A percentile compares a stretch with the other conserved stretches of the same genome.
Evolutionary conservation across 148 eudicot genomes (phyloP).

Genomic region (Chenopodium formosanum): DNA sequence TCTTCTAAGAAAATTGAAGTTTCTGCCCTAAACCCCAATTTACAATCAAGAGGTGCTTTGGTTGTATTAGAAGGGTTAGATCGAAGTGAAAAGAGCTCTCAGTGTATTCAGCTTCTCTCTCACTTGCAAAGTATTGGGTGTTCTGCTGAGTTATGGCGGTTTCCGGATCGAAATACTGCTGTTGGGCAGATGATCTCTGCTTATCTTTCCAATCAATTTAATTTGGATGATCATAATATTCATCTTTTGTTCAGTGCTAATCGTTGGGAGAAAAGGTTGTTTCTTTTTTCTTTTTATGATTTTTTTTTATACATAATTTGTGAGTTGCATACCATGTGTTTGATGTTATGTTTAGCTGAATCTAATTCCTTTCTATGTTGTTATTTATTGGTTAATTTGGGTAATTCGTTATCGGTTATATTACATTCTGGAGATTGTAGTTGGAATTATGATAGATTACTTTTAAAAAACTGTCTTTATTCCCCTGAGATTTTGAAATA

Average conservation of each 20-base stretch:
- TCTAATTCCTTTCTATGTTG: not conserved
- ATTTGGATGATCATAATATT: conserved; percentile 78
- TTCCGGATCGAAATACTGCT: conserved; percentile 77
- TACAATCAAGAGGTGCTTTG: no score
- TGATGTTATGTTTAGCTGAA: conserved; percentile 25
- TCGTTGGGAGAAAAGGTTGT: conserved; percentile 97
- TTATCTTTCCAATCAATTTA: conserved; percentile 72
- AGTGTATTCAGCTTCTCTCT: conserved; percentile 50
- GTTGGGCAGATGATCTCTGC: conserved; percentile 81
- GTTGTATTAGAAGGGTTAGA: no score
- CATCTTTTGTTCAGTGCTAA: conserved; percentile 92
- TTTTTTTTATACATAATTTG: not conserved
- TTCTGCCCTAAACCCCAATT: no score
- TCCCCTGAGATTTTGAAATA: not conserved
- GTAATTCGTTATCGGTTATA: not conserved
- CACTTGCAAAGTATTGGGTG: conserved; percentile 57
- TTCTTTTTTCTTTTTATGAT: not conserved
- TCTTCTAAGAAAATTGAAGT: no score
- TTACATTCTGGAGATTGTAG: not conserved
- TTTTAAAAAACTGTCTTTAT: no score
- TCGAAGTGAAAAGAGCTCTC: no score
- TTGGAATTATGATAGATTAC: not conserved
- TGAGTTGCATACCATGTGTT: conserved; percentile 23
- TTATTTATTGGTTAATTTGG: not conserved
- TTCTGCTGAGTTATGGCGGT: conserved; percentile 79